Evolutionary conservation across 73 alveolate genomes (phyloP).

Genomic region (Paramecium primaurelia): DNA sequence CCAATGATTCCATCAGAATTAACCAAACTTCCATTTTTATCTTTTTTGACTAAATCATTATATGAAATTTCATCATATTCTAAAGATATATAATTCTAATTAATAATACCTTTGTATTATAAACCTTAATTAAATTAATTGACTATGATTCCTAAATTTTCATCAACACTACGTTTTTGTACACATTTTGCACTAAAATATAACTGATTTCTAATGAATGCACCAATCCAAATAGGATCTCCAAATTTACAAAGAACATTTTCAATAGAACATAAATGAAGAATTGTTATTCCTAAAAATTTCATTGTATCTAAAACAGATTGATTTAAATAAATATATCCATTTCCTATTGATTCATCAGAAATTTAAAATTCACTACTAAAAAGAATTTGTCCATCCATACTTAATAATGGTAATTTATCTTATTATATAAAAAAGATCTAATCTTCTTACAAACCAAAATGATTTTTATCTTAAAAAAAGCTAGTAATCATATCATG

Average conservation of each 20-base stretch:
- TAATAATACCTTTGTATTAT: not conserved
- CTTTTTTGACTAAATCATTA: conserved; percentile 32
- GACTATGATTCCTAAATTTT: conserved; percentile 76
- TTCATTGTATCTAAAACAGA: conserved; percentile 40
- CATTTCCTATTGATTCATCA: conserved; percentile 68
- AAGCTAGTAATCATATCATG: conserved; percentile 62
- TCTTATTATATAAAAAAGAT: conserved; percentile 70
- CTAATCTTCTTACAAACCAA: conserved; percentile 67
- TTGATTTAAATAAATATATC: conserved; percentile 68
- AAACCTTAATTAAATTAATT: conserved; percentile 55
- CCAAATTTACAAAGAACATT: conserved; percentile 71
- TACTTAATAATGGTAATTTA: conserved; percentile 68
- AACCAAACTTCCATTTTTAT: conserved; percentile 60
- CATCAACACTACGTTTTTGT: conserved; percentile 58
- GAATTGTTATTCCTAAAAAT: conserved; percentile 51
- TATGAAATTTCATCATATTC: conserved; percentile 74
- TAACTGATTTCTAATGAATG: not conserved
- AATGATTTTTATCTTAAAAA: conserved; percentile 68
- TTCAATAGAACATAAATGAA: conserved; percentile 79
- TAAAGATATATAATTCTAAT: not conserved
- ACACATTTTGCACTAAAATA: conserved; percentile 55
- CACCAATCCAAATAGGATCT: conserved; percentile 81
- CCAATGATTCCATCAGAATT: conserved; percentile 69
- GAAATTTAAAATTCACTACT: not conserved
- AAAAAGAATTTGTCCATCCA: conserved; percentile 73